Conservation (phyloP, 805 yeast genomes). For the Cyberlindnera suaveolens region DNA sequence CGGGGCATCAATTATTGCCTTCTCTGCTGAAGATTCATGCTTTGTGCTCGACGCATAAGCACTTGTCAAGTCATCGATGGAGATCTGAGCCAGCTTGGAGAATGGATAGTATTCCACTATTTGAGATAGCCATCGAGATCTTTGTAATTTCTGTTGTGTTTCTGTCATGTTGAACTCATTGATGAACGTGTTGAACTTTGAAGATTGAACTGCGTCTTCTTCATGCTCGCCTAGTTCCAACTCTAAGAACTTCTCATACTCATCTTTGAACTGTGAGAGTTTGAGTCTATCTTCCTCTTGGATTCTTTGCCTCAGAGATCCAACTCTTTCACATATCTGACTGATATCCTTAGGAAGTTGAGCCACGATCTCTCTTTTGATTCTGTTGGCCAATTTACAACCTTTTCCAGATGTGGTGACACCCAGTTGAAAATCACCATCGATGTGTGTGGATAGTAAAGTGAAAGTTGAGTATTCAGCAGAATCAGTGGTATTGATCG, state of each 20-base stretch:
- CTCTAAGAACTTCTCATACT: conserved; percentile 25
- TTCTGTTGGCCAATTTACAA: conserved; percentile 75
- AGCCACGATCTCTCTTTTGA: conserved; percentile 65
- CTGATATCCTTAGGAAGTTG: conserved; percentile 67
- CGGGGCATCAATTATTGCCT: background rate
- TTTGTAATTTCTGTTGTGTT: conserved; percentile 45
- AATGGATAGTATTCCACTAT: conserved; percentile 89
- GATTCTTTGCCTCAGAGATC: conserved; percentile 52
- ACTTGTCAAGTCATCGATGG: conserved; percentile 49
- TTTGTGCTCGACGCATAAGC: conserved; percentile 25
- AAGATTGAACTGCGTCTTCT: conserved; percentile 63
- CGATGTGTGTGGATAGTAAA: conserved; percentile 59
- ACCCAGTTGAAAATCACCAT: conserved; percentile 76
- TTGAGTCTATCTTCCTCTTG: conserved; percentile 43
- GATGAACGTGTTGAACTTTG: conserved; percentile 54
- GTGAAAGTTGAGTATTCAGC: conserved; percentile 72
- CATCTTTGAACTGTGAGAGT: conserved; percentile 19
- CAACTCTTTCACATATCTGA: conserved; percentile 61
- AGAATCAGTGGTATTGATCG: conserved; percentile 73
- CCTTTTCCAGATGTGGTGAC: conserved; percentile 86
- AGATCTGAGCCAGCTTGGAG: conserved; percentile 49
- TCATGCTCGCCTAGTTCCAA: conserved; percentile 49
- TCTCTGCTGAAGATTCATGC: no score
- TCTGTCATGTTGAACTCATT: conserved; percentile 51
- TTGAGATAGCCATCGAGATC: conserved; percentile 83